Conservation (phyloP, 202 grass and related monocot species). For the Zizania palustris region DNA sequence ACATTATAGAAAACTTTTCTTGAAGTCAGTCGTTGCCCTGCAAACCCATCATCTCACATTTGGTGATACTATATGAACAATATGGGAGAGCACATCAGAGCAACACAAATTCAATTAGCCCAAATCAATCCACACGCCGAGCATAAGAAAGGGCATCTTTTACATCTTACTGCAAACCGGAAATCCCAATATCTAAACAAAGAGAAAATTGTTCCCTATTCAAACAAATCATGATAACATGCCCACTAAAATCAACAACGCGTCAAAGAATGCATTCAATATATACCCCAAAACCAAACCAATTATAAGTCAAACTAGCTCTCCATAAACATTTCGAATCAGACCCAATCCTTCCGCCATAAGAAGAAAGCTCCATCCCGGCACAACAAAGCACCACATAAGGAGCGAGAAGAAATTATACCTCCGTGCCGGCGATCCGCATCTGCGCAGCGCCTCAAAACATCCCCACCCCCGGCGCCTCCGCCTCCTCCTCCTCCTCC, state of each 20-base stretch:
- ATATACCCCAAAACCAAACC: neutral
- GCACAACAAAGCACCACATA: neutral
- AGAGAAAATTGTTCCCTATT: constrained; percentile 10
- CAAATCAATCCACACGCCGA: neutral
- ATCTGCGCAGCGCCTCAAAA: constrained; percentile 46
- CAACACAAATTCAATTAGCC: neutral
- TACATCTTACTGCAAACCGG: neutral
- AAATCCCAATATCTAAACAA: neutral
- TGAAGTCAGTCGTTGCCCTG: neutral
- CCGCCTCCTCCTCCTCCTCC: constrained; percentile 4
- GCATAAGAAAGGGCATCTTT: neutral
- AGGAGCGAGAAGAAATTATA: constrained; percentile 28
- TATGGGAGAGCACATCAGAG: neutral
- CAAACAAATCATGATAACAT: constrained; percentile 1
- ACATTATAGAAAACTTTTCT: neutral
- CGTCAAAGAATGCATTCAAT: neutral
- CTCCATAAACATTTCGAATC: constrained; percentile 16
- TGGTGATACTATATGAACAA: neutral
- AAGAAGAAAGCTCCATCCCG: neutral
- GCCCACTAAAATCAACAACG: neutral
- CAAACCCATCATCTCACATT: neutral
- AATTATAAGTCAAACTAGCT: constrained; percentile 27
- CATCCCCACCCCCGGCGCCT: constrained; percentile 42
- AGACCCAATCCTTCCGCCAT: neutral
- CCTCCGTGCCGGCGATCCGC: constrained; percentile 45